Conservation (phyloP, 2,329 filamentous ascomycete species). For the Aureobasidium sp. region DNA sequence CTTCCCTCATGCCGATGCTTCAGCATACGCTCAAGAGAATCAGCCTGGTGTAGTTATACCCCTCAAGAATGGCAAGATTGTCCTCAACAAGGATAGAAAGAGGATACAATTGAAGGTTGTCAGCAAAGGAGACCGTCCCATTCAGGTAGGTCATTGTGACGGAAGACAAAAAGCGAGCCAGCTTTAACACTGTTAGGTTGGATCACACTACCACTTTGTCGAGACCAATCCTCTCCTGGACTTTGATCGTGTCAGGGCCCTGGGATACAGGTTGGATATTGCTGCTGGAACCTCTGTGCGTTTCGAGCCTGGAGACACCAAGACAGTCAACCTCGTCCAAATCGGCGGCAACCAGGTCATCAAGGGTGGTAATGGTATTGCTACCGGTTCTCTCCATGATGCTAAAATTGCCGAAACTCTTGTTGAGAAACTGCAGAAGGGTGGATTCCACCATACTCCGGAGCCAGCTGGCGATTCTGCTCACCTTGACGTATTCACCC, state of each 20-base stretch:
- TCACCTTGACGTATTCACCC: slow-evolving; percentile 53
- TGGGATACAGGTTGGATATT: slow-evolving; percentile 83
- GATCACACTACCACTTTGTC: slow-evolving; percentile 93
- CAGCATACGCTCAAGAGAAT: slow-evolving; percentile 57
- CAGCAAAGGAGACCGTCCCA: slow-evolving; percentile 79
- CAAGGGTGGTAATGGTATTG: slow-evolving; percentile 73
- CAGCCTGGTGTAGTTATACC: slow-evolving; percentile 74
- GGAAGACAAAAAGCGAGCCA: not conserved
- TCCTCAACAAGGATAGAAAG: slow-evolving; percentile 64
- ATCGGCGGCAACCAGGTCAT: slow-evolving; percentile 77
- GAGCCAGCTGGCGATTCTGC: slow-evolving; percentile 52
- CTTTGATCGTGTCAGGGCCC: slow-evolving; percentile 75
- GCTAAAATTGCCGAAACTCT: slow-evolving; percentile 55
- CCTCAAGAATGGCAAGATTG: slow-evolving; percentile 55
- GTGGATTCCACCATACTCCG: slow-evolving; percentile 68
- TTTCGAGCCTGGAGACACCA: slow-evolving; percentile 88
- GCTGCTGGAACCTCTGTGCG: slow-evolving; percentile 83
- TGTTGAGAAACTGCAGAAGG: slow-evolving; percentile 54
- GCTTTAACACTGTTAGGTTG: slow-evolving; percentile 43
- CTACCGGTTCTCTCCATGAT: slow-evolving; percentile 61
- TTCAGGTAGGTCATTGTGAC: slow-evolving; percentile 53
- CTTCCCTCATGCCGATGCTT: slow-evolving; percentile 53
- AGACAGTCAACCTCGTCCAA: slow-evolving; percentile 82
- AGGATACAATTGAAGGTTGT: slow-evolving; percentile 68
- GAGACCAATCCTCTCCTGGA: slow-evolving; percentile 86